Evolutionary conservation across 1,284 basidiomycete genomes (phyloP).

Genomic region (Marasmius fiardii): DNA sequence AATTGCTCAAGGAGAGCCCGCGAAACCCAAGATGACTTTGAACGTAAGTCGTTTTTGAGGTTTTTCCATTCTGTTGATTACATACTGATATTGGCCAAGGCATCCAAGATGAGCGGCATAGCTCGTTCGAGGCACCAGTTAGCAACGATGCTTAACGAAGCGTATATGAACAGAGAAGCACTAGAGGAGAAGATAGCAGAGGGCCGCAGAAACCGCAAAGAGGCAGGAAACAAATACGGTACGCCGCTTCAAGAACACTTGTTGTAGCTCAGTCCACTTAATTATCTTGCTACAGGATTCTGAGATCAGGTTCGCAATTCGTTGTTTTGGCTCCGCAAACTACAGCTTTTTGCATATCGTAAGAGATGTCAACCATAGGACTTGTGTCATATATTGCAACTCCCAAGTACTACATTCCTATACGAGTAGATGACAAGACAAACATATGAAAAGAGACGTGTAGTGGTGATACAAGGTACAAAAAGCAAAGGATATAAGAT

Average conservation of each 20-base stretch:
- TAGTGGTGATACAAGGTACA: constrained; percentile 8
- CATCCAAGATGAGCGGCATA: constrained; percentile 63
- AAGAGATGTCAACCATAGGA: not conserved
- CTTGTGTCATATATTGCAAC: not conserved
- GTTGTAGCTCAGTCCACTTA: too few species aligned
- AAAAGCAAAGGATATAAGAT: constrained; percentile 10
- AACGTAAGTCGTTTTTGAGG: constrained; percentile 41
- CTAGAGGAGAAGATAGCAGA: constrained; percentile 79
- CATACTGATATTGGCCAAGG: constrained; percentile 32
- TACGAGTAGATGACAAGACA: constrained; percentile 1
- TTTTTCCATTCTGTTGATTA: constrained; percentile 4
- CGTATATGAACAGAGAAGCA: constrained; percentile 73
- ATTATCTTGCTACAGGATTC: constrained; percentile 3
- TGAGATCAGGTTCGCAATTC: too few species aligned
- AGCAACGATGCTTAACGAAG: constrained; percentile 71
- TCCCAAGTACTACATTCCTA: not conserved
- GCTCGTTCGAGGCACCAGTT: constrained; percentile 74
- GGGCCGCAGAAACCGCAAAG: constrained; percentile 76
- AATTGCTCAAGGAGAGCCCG: constrained; percentile 47
- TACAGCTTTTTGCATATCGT: not conserved
- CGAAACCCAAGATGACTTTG: constrained; percentile 71
- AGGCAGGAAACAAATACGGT: constrained; percentile 87
- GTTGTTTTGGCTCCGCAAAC: not conserved
- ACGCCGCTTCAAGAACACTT: constrained; percentile 14
- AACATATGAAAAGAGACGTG: constrained; percentile 2